A percentile compares a stretch with the other conserved stretches of the same genome.
phyloP scores from a whole-genome alignment of 1,139 yeast genomes.

The Suhomyces chickasaworum region DNA sequence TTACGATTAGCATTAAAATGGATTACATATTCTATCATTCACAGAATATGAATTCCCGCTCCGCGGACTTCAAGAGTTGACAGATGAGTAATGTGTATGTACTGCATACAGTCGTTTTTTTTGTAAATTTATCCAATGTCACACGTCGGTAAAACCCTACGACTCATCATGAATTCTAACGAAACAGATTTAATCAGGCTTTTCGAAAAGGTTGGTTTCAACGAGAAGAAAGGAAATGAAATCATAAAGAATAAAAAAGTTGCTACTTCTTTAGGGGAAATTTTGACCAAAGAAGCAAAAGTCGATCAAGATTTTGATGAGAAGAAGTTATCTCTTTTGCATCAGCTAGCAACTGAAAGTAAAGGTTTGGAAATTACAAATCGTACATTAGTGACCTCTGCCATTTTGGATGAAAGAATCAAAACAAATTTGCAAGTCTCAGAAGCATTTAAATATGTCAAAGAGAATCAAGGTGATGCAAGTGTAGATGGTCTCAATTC shows the following conservation, averaged over 20 bases:
- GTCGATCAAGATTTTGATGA: conserved; percentile 35
- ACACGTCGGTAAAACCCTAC: neutral
- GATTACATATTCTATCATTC: too few species aligned
- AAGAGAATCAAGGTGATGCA: conserved; percentile 45
- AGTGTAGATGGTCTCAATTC: conserved; percentile 51
- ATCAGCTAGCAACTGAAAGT: conserved; percentile 70
- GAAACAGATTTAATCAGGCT: conserved; percentile 40
- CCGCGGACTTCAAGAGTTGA: neutral
- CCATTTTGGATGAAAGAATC: conserved; percentile 64
- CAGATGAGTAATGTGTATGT: neutral
- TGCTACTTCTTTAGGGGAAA: conserved; percentile 62
- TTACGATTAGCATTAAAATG: too few species aligned
- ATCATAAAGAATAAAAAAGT: conserved; percentile 84
- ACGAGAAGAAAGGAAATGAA: conserved; percentile 71
- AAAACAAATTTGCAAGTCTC: conserved; percentile 71
- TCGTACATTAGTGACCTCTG: conserved; percentile 56
- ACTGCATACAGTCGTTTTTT: neutral
- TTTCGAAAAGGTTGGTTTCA: conserved; percentile 67
- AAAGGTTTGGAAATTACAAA: conserved; percentile 49
- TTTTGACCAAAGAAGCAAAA: conserved; percentile 47
- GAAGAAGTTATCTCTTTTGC: conserved; percentile 65
- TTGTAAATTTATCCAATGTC: neutral
- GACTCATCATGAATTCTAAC: conserved; percentile 11
- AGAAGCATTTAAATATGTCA: conserved; percentile 78
- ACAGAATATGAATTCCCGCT: too few species aligned